Base-by-base conservation (phyloP, 148 eudicot species). In the Camellia japonica region DNA sequence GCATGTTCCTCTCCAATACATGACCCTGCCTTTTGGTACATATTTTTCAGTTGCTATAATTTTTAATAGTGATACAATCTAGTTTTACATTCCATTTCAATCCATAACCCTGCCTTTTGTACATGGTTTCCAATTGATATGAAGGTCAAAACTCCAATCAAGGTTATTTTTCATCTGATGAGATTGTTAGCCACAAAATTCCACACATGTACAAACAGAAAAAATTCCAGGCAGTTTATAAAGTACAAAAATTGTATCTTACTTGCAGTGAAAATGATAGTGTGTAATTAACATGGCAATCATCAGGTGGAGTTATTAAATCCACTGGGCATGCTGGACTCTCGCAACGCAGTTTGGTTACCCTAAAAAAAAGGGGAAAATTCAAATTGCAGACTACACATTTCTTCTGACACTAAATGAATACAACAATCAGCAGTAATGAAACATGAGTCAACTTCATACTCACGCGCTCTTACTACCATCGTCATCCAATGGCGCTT, bases 201-300 rank as follows among this genome's bases (percentile, higher is more conserved):
- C 13, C 51, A 76, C 3, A 47, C 19, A 19, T 2, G 43, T 61
- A 51, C 4, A 56, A 81, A 68, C 4, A 16, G 51, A 75, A 41
- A 51, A 75, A 52, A n/a, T 5, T 68, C 44, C 47, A 15, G 8
- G 69, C 20, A 81, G 7, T 20, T 56, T 47, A 46, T 59, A 38
- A 76, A 81, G 9, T 46, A 6, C 60, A 49, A 51, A 20, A 64
- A 18, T 51, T 9, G 43, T n/a, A 46, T 66, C 92, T 87, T 90
- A 93, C 97, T 86, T 93, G 95, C 73, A 93, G 85, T 63, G 97
- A 90, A 83, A 90, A 93, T 56, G 97, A 89, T 71, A 86, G 81
- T 12, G 97, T 93, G 71, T 90, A 89, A 82, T 93, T 93, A 76
- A 91, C 93, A 86, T 90, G 97, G 81, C 97, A 93, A 81, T 93